phyloP scores from a whole-genome alignment of 2,329 filamentous ascomycete species.

The Coniochaeta pulveracea region DNA sequence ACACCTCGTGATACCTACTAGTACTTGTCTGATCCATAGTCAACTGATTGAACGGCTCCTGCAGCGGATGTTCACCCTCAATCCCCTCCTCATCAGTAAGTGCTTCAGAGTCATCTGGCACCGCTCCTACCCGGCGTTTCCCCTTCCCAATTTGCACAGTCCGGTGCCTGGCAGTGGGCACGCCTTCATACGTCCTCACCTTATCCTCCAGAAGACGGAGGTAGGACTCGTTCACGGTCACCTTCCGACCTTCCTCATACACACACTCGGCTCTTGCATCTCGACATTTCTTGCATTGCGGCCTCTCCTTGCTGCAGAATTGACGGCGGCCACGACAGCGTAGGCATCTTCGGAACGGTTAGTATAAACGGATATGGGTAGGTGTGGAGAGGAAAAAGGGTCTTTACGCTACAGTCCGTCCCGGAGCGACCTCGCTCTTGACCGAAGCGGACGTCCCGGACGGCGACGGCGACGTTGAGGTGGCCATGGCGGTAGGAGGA shows the following conservation, averaged over 20 bases:
- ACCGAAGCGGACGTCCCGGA: constrained; percentile 4
- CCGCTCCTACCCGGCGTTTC: constrained; percentile 3
- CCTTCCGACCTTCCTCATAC: constrained; percentile 23
- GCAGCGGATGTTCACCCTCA: constrained; percentile 19
- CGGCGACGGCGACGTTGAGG: constrained; percentile 2
- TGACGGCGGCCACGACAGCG: constrained; percentile 22
- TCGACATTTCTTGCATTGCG: constrained; percentile 21
- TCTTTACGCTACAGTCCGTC: constrained; percentile 5
- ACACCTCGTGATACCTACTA: constrained; percentile 10
- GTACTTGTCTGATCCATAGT: constrained; percentile 19
- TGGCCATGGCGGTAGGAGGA: constrained; percentile 2
- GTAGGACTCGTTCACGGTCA: constrained; percentile 22
- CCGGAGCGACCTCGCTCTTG: constrained; percentile 3
- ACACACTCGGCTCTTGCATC: constrained; percentile 17
- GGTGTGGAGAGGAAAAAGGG: neutral
- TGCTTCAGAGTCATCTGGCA: constrained; percentile 1
- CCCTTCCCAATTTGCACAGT: neutral
- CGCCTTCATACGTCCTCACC: constrained; percentile 17
- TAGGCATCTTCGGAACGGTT: constrained; percentile 16
- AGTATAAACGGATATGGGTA: neutral
- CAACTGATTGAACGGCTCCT: constrained; percentile 23
- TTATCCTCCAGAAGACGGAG: constrained; percentile 21
- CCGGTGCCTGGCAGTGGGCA: neutral
- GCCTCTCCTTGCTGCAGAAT: constrained; percentile 25
- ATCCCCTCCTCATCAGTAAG: constrained; percentile 15